Percentiles rank a stretch among this genome's conserved stretches.
phyloP scores from a whole-genome alignment of 495 filamentous ascomycete species.

The Astrothelium macrocarpum region DNA sequence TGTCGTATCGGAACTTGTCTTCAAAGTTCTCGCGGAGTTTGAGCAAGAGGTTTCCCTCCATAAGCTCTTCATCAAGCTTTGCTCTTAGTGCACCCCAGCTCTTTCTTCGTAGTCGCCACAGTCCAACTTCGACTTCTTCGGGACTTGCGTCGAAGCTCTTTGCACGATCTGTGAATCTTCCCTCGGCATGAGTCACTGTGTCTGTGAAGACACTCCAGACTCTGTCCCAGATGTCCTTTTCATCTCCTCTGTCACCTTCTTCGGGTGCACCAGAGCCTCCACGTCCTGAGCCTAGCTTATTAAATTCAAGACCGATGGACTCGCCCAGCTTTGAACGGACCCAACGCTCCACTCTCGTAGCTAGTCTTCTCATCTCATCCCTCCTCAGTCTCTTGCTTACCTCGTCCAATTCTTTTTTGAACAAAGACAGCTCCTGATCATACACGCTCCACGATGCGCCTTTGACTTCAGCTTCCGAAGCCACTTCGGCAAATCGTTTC shows the following conservation, averaged over 20 bases:
- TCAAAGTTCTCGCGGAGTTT: constrained; percentile 98
- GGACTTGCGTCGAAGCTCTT: constrained; percentile 85
- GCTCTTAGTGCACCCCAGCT: constrained; percentile 83
- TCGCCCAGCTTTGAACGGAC: constrained; percentile 79
- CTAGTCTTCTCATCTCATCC: constrained; percentile 91
- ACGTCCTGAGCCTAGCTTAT: constrained; percentile 78
- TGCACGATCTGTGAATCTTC: constrained; percentile 74
- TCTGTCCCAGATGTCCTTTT: constrained; percentile 90
- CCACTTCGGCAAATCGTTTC: constrained; percentile 66
- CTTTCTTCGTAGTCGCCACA: constrained; percentile 86
- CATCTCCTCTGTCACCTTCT: constrained; percentile 55
- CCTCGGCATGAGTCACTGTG: constrained; percentile 78
- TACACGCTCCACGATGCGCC: constrained; percentile 76
- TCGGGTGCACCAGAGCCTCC: constrained; percentile 73
- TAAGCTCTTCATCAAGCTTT: constrained; percentile 94
- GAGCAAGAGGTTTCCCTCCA: constrained; percentile 89
- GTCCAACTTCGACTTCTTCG: constrained; percentile 84
- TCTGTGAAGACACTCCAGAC: constrained; percentile 81
- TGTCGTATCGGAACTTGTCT: constrained; percentile 97
- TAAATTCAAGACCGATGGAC: constrained; percentile 86
- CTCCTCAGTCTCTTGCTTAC: constrained; percentile 71
- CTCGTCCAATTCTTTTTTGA: constrained; percentile 75
- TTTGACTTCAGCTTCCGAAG: constrained; percentile 59
- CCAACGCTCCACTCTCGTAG: constrained; percentile 83
- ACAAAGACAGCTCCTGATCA: constrained; percentile 50